phyloP scores from a whole-genome alignment of 139 green algal genomes.

The Pseudopediastrum boryanum region DNA sequence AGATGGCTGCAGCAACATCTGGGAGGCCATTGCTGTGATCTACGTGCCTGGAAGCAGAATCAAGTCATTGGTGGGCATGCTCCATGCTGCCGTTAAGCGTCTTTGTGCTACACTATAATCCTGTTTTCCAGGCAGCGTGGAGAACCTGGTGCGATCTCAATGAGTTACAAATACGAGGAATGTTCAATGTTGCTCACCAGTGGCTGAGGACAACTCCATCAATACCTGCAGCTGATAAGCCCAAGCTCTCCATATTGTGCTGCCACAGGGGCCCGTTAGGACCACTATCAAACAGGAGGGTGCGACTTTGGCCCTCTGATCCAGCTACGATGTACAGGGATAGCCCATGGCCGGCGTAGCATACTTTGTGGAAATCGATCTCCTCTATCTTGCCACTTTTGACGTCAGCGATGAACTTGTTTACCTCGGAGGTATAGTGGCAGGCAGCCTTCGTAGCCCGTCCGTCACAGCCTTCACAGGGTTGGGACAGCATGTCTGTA shows the following conservation, averaged over 20 bases:
- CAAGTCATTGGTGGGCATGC: no score
- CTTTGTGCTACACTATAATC: no score
- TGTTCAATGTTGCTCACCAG: no score
- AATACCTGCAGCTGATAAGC: conserved; percentile 11
- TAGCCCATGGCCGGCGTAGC: conserved; percentile 44
- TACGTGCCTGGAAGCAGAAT: no score
- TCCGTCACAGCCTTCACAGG: conserved; percentile 37
- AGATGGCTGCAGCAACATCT: background rate
- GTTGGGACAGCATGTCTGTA: conserved; percentile 19
- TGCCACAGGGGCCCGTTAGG: conserved; percentile 28
- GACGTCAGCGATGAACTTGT: background rate
- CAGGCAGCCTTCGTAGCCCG: background rate
- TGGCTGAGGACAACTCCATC: conserved; percentile 49
- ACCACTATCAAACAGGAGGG: conserved; percentile 48
- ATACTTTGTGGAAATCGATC: conserved; percentile 31
- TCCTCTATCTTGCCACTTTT: background rate
- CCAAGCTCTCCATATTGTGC: conserved; percentile 32
- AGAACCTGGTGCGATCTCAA: no score
- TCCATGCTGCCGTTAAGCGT: no score
- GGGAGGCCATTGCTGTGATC: conserved; percentile 24
- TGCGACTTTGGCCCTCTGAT: background rate
- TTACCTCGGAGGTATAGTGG: conserved; percentile 30
- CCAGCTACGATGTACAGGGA: conserved; percentile 29
- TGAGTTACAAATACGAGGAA: no score
- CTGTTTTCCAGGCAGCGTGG: no score